Base-by-base conservation (phyloP, 345 rosid genomes). In the Cardamine chenopodiifolia region DNA sequence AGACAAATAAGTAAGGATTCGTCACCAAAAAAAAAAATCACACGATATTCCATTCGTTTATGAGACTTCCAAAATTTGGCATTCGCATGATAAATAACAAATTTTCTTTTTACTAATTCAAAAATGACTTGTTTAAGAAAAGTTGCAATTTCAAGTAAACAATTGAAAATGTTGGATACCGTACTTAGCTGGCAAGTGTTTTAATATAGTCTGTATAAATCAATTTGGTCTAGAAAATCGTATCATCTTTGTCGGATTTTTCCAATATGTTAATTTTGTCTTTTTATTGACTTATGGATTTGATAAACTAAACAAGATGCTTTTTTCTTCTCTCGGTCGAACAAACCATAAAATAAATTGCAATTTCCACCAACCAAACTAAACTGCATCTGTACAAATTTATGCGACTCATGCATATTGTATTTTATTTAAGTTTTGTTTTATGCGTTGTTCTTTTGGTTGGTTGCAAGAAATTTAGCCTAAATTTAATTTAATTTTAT, bases 241-340 rank as follows among this genome's bases (percentile, higher is more conserved):
- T 40, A 62, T 72, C 69, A 18, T 62, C 19, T 19, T 53, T 61
- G 39, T 73, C 71, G 37, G 71, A 73, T 64, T 63, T 55, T 42
- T n/a, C 53, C 55, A 64, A 64, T 31, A 49, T 54, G 37, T 54
- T 63, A 42, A 28, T 44, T 28, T 53, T 53, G 13, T 39, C 28
- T 47, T 35, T 61, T 37, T 48, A 14, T 26, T 39, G 26, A 29
- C 71, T 37, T 5, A 19, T 9, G 54, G 45, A 73, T 29, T 64
- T 44, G 44, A 55, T 64, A 34, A 64, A 52, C 62, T 39, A 62
- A 62, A 45, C 42, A 49, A 71, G n/a, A 71, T 71, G 25, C 44
- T 15, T 50, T 49, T 71, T 37, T 14, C 40, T 49, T 19, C 50
- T 71, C 49, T 60, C 39, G 25, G 19, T 71, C 61, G 26, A 62